Conservation (phyloP, 441 rosid genomes). For the Aleurites moluccanus region DNA sequence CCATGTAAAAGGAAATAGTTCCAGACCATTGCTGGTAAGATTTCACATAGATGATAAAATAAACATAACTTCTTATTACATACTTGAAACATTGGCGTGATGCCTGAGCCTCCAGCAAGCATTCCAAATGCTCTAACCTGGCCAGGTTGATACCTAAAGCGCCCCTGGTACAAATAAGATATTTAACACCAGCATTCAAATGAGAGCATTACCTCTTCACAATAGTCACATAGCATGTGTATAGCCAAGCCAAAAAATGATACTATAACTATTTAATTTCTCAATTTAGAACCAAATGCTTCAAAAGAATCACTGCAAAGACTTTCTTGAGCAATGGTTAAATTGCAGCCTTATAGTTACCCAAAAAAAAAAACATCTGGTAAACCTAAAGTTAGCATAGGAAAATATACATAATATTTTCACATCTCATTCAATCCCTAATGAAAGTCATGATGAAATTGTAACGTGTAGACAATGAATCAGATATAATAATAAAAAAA, state of each 20-base stretch:
- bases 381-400: background rate
- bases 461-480: background rate
- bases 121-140: slow-evolving; percentile 91
- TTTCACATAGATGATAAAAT: background rate
- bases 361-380: background rate
- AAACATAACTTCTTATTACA: slow-evolving; percentile 21
- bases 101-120: slow-evolving; percentile 97
- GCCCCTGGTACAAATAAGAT: slow-evolving; percentile 52
- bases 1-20: background rate
- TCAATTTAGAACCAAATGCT: background rate
- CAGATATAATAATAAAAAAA: background rate
- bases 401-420: background rate
- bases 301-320: background rate
- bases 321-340: background rate
- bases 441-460: background rate
- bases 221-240: background rate
- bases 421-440: background rate
- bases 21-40: slow-evolving; percentile 4
- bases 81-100: slow-evolving; percentile 99
- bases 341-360: background rate
- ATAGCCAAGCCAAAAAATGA: background rate
- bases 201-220: background rate
- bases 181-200: slow-evolving; percentile 8
- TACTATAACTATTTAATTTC: background rate
- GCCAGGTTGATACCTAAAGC: slow-evolving; percentile 79